Evolutionary conservation across 768 basidiomycete genomes (phyloP), one percentile per base, ranked within the genome.

Genomic region (Floccularia luteovirens): DNA sequence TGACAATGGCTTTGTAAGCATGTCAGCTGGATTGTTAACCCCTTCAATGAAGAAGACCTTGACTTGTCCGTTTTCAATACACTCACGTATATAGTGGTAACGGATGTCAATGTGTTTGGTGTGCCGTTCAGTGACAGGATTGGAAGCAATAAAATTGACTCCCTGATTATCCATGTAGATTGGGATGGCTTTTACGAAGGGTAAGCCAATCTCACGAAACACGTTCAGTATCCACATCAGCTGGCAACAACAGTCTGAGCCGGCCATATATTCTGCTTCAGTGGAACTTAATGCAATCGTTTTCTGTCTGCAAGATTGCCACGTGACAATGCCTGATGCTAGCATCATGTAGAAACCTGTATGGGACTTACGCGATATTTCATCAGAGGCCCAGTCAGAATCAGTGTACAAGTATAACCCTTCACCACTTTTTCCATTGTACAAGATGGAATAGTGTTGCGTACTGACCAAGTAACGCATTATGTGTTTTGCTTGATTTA

Each of bases 241-340:
- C 31, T 64, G 52, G 23, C 52, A 42, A 12, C 48, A 43, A 5
- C 56, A 53, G 5, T 55, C 34, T 0, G 43, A 48, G 1, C 56
- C 41, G 14, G 63, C 53, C 14, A 67, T 55, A 41, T 63, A 64
- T 42, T 69, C 64, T 0, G 63, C 60, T 47, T 66, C 63, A 0
- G 50, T 54, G 1, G 58, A 63, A 1, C 66, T 67, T 2, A 53
- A 38, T 0, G 66, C 54, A 13, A 69, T 56, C 2, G 55, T 50
- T 1, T 51, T 14, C 43, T 72, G 70, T 6, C 38, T 43, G 30
- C 54, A 54, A 0, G 55, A 59, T 6, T 36, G 40, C 69, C 68
- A 73, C 19, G 38, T 49, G 8, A 69, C 53, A 1, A 53, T 38
- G 0, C 58, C 61, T 3, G 49, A 49, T 12, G 53, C 61, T 24